Evolutionary conservation across 164 flowering plant genomes (phyloP), one percentile per base, ranked within the genome.

Genomic region (Tetracentron sinense): DNA sequence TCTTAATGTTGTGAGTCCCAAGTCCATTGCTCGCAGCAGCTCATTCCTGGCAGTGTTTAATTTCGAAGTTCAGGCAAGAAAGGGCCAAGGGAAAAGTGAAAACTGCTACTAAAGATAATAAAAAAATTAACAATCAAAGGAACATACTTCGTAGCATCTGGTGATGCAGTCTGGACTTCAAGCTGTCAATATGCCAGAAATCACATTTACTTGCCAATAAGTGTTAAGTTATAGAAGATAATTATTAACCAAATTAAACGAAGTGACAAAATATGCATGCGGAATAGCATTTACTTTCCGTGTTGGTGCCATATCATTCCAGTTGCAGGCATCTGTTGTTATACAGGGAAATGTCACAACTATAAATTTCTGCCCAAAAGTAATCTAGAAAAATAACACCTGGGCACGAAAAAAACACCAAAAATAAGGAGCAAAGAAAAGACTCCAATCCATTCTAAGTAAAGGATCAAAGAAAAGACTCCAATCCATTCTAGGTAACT

Each of bases 21-120:
- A 70, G 69, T 89, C 88, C 87, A 92, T 76, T 61, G 97, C 97
- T 66, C 85, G 87, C 68, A 92, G 71, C 60, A 92, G 74, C 64
- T 92, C 96, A 77, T 83, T 86, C 82, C 97, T 92, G 84, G 38
- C 6, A 71, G 52, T 19, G 74, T 42, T 50, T 23, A 46, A 15
- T 25, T 60, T n/a, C n/a, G 6, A 35, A 56, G 58, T 33, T 69
- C 48, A 58, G 69, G n/a, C n/a, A 25, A 48, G 38, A 58, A 17
- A 58, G n/a, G 52, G 38, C 10, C 20, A 29, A 30, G 52, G 47
- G n/a, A n/a, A n/a, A n/a, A n/a, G n/a, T n/a, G n/a, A 61, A 30
- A 64, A 35, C 30, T 61, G 42, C 14, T 38, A 27, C 52, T 42
- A 47, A 61, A 44, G 60, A n/a, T n/a, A 8, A 52, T 11, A n/a